phyloP scores from a whole-genome alignment of 2,329 filamentous ascomycete genomes.

The Pseudohalonectria lignicola region DNA sequence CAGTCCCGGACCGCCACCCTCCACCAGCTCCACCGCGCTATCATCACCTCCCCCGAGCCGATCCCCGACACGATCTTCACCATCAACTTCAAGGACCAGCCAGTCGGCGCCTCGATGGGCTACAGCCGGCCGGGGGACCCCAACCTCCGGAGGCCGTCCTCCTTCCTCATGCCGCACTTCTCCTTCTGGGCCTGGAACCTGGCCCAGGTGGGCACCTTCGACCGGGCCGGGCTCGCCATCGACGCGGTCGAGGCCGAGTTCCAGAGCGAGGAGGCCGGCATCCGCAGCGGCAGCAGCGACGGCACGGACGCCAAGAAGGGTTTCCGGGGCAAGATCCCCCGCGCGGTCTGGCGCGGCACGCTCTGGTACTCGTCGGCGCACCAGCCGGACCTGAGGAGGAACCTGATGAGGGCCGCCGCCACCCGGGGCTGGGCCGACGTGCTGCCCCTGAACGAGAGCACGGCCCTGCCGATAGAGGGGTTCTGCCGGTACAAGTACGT shows the following conservation, averaged over 20 bases:
- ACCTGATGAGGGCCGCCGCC: neutral
- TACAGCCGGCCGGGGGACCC: conserved; percentile 35
- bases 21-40: conserved; percentile 39
- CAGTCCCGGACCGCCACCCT: conserved; percentile 39
- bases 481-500: conserved; percentile 41
- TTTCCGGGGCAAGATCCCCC: conserved; percentile 24
- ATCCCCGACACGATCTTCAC: conserved; percentile 40
- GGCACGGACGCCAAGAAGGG: no score
- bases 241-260: conserved; percentile 19
- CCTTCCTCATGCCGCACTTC: conserved; percentile 45
- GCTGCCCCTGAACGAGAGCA: conserved; percentile 26
- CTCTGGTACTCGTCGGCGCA: conserved; percentile 35
- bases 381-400: conserved; percentile 10
- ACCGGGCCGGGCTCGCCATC: conserved; percentile 25
- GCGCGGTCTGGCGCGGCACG: conserved; percentile 40
- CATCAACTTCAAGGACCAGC: conserved; percentile 39
- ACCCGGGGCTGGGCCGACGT: conserved; percentile 33
- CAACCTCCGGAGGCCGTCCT: conserved; percentile 16
- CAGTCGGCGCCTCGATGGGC: conserved; percentile 28
- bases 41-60: conserved; percentile 34
- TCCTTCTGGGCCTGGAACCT: conserved; percentile 43
- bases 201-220: conserved; percentile 33
- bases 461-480: conserved; percentile 34
- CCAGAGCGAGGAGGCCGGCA: conserved; percentile 1
- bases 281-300: neutral